Percentiles rank a stretch among this genome's conserved stretches.
Evolutionary conservation across 2,329 filamentous ascomycete genomes (phyloP).

Genomic region (Alternaria viburni): DNA sequence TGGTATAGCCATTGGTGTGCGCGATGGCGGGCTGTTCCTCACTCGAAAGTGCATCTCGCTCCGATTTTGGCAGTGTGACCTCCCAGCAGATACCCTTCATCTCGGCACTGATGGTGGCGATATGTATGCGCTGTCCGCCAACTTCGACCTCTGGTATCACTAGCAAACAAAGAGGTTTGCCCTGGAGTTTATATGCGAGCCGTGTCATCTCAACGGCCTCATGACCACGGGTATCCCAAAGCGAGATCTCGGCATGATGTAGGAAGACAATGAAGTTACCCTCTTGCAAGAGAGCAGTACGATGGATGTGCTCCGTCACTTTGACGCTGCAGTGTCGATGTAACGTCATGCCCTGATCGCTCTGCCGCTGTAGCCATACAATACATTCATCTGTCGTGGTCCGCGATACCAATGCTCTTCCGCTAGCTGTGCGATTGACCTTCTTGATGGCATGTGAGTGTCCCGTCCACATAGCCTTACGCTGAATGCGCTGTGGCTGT

Average conservation of each 20-base stretch:
- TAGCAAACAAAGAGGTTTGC: constrained; percentile 80
- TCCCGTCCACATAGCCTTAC: constrained; percentile 78
- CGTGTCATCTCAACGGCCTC: constrained; percentile 65
- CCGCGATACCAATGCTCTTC: constrained; percentile 79
- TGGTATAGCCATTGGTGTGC: constrained; percentile 37
- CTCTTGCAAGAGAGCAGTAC: constrained; percentile 78
- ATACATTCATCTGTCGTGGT: constrained; percentile 80
- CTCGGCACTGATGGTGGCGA: constrained; percentile 82
- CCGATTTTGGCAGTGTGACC: constrained; percentile 63
- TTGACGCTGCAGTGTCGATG: constrained; percentile 72
- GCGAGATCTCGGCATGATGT: constrained; percentile 70
- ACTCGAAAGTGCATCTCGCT: constrained; percentile 34
- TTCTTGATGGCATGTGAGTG: constrained; percentile 83
- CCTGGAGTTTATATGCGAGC: constrained; percentile 64
- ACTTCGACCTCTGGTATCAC: constrained; percentile 71
- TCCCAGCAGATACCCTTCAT: constrained; percentile 85
- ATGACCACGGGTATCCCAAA: constrained; percentile 78
- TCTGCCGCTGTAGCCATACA: constrained; percentile 75
- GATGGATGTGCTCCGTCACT: constrained; percentile 74
- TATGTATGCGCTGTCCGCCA: constrained; percentile 61
- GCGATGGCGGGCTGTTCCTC: constrained; percentile 33
- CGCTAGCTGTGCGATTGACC: constrained; percentile 83
- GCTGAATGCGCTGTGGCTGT: constrained; percentile 62
- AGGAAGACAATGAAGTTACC: constrained; percentile 83
- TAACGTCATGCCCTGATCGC: constrained; percentile 60